These are phyloP conservation scores for Westerdykella sp. DNA, from an alignment of 2,329 filamentous ascomycete genomes.

Conservation along the genomic window DNA sequence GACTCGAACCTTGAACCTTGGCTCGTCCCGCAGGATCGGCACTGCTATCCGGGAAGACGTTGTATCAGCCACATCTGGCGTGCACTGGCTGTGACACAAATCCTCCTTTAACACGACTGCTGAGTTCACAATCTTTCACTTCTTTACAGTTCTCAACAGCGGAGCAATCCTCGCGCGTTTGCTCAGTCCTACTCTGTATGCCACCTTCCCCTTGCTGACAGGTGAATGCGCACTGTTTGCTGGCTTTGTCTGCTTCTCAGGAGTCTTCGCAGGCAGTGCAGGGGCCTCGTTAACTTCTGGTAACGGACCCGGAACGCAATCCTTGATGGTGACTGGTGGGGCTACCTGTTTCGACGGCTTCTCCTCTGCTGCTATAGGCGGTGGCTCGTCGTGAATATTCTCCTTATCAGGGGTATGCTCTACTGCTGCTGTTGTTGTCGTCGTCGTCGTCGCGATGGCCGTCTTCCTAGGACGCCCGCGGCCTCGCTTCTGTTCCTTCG, in stretches of 20 bases:
- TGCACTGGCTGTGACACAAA: too few relatives aligned
- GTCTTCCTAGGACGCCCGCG: slow-evolving; percentile 30
- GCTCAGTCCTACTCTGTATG: slow-evolving; percentile 46
- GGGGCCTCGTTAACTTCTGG: too few relatives aligned
- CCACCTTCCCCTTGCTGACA: slow-evolving; percentile 34
- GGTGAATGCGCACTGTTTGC: slow-evolving; percentile 15
- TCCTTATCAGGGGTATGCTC: slow-evolving; percentile 3
- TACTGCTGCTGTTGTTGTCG: slow-evolving; percentile 4
- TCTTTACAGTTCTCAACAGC: slow-evolving; percentile 43
- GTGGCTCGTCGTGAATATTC: background rate
- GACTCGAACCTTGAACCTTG: background rate
- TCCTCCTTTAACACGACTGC: too few relatives aligned
- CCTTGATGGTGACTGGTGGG: too few relatives aligned
- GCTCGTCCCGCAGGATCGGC: background rate
- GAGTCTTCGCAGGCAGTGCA: slow-evolving; percentile 5
- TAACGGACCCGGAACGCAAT: too few relatives aligned
- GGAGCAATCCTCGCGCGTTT: slow-evolving; percentile 45
- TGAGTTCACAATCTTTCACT: slow-evolving; percentile 23
- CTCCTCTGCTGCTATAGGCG: background rate
- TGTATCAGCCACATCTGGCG: background rate
- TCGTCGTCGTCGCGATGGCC: background rate
- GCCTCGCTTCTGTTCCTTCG: slow-evolving; percentile 21
- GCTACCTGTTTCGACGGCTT: too few relatives aligned
- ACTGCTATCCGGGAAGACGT: background rate
- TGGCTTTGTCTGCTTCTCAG: slow-evolving; percentile 14